A percentile compares a stretch with the other conserved stretches of the same genome.
These are phyloP conservation scores for Amanita rimosa DNA, from an alignment of 768 basidiomycete genomes.

Conservation along the genomic window DNA sequence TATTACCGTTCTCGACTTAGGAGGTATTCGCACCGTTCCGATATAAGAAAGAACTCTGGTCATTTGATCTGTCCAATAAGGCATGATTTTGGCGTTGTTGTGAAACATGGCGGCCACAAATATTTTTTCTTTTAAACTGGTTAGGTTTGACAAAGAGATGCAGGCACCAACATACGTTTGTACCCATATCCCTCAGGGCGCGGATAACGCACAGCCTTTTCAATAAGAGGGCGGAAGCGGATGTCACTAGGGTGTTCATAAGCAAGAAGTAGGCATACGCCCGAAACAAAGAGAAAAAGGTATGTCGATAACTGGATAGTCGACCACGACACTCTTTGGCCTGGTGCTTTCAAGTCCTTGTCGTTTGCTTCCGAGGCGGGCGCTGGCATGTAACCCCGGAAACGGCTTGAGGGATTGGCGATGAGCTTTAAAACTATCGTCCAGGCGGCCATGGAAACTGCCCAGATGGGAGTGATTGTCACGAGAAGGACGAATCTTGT, in stretches of 20 bases:
- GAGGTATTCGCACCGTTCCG: not conserved
- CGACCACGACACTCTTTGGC: conserved; percentile 2
- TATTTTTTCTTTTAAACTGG: not conserved
- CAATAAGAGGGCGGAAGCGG: conserved; percentile 13
- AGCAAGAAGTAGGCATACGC: conserved; percentile 4
- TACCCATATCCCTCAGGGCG: conserved; percentile 14
- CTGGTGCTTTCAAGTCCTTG: not conserved
- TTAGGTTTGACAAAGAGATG: not conserved
- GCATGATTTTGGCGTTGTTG: conserved; percentile 1
- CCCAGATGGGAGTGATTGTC: conserved; percentile 5
- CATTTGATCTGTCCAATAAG: not conserved
- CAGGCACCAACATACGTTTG: conserved; percentile 4
- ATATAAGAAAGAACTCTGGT: not conserved
- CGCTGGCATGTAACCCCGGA: not conserved
- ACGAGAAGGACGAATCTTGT: conserved; percentile 8
- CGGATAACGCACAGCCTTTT: conserved; percentile 11
- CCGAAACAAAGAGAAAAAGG: not conserved
- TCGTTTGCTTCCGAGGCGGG: not conserved
- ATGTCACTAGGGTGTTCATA: conserved; percentile 17
- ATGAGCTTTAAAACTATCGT: not conserved
- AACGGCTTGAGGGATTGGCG: not conserved
- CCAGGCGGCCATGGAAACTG: conserved; percentile 3
- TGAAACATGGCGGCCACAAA: conserved; percentile 1
- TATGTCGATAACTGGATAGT: conserved; percentile 1
- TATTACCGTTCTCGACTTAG: not conserved